Evolutionary conservation across 495 filamentous ascomycete species (phyloP).

Genomic region (Chaetomium cochliodes): DNA sequence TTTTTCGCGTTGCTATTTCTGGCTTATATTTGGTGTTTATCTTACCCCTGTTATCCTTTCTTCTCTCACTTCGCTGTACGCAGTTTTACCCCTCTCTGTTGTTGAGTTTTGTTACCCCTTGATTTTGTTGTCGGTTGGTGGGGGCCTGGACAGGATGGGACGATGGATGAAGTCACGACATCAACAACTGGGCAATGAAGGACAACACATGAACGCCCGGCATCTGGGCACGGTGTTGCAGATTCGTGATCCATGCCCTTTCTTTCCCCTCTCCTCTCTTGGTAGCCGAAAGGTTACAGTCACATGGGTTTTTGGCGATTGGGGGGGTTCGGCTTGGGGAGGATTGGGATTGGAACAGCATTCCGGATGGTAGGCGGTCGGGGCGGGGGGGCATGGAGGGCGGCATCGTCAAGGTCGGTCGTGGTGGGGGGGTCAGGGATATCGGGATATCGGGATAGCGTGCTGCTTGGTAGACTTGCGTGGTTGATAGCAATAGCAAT

Average conservation of each 20-base stretch:
- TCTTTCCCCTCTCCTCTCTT: not conserved
- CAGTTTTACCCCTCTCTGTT: conserved; percentile 2
- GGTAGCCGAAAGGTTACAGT: not conserved
- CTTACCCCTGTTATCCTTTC: conserved; percentile 3
- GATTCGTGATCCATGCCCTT: not conserved
- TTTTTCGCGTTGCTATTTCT: conserved; percentile 5
- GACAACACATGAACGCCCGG: conserved; percentile 1
- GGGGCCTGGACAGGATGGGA: conserved; percentile 13
- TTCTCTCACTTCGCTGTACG: conserved; percentile 16
- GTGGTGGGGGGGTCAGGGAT: not conserved
- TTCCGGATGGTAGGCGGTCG: not conserved
- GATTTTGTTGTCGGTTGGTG: conserved; percentile 10
- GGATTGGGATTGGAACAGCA: not conserved
- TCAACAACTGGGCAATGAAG: conserved; percentile 5
- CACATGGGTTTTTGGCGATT: conserved; percentile 1
- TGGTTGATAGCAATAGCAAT: conserved; percentile 1
- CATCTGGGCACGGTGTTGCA: not conserved
- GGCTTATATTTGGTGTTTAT: conserved; percentile 10
- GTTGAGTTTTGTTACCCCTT: conserved; percentile 3
- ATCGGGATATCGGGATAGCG: no score
- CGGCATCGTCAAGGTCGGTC: not conserved
- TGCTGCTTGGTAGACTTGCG: not conserved
- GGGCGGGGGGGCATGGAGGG: not conserved
- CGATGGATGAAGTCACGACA: conserved; percentile 29
- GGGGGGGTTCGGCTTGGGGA: not conserved